Base-by-base conservation (phyloP, 1,284 basidiomycete genomes). In the Thelephora terrestris region DNA sequence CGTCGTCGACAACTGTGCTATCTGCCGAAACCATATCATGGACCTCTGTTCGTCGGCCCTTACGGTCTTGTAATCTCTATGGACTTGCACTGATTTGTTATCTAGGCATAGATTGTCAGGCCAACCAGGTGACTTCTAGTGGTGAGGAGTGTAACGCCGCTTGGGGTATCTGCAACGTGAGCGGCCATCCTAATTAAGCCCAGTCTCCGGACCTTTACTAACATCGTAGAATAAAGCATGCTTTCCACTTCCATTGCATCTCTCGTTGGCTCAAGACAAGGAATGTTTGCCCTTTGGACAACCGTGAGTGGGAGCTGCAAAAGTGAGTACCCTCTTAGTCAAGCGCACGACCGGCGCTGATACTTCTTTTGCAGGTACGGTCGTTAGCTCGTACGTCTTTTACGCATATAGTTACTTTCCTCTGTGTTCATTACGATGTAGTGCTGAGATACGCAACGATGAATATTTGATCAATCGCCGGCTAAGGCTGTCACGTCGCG, bases 201-300 rank as follows among this genome's bases (percentile, higher is more conserved):
- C 27, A 9, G 17, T 32, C 35, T 27, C 21, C n/a, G 0, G 24
- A n/a, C 16, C 18, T 0, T 16, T 25, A 18, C 49, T 24, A 17
- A 29, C 32, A 49, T 34, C 45, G 35, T 21, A 46, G 37, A 46
- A 7, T 29, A 50, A 60, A 98, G 94, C 95, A 99, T 64, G 95
- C 95, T 4, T 99, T 99, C 78, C 95, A 99, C 71, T 99, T 99
- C 71, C 95, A 99, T 68, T 99, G 95, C 69, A 99, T 99, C 64
- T 96, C 94, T 18, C 84, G 96, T 47, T 99, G 96, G 96, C 78
- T 99, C 57, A 99, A 99, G 77, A 98, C 96, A 17, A 81, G 96
- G 57, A 96, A 98, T 68, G 96, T 99, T 42, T 99, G 96, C 66
- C 96, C 95, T 3, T 71, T 99, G 50, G 96, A 99, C 69, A 99